Base-by-base conservation (phyloP, 2,329 filamentous ascomycete species). In the Claviceps paspali region DNA sequence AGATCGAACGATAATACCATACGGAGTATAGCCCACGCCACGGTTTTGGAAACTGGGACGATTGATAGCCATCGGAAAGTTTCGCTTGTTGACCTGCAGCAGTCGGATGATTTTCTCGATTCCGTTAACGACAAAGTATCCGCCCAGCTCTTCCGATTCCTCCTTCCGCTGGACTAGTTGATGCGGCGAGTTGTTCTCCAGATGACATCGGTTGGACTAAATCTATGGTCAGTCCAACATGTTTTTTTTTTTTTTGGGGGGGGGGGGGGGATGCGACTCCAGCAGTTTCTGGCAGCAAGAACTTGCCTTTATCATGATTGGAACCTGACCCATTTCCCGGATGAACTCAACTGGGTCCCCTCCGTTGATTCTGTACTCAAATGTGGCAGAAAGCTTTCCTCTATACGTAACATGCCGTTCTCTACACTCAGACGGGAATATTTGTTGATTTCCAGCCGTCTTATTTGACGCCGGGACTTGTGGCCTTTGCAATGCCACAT, bases 91-190 rank as follows among this genome's bases (percentile, higher is more conserved):
- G 43, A 96, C 74, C 45, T 94, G 79, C 44, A 98, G 69, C 65
- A 96, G 77, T 53, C 91, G 84, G 49, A 96, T 86, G 40, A 96
- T 75, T 64, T 95, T 96, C 59, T 98, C 91, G 52, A 87, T 94
- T 46, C 91, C 91, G 56, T 98, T 98, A 51, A 98, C 82, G 50
- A 98, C 77, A 54, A 96, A 98, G 59, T 96, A 98, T 31, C 91
- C 91, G 27, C 91, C 91, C 23, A 96, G 63, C 59, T 98, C 91
- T 59, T 98, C 91, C 0, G 87, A 82, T 59, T 98, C 91, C 61
- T 98, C 91, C 56, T 95, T 93, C 42, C 76, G 76, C 45, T 81
- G 70, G 22, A 96, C 85, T 12, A 98, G 70, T 50, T 82, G 70
- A 9, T 79, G 79, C 0, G 91, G 91, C 5, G 84, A 79, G 50